phyloP scores from a whole-genome alignment of 345 rosid species.

The Salix brachista region DNA sequence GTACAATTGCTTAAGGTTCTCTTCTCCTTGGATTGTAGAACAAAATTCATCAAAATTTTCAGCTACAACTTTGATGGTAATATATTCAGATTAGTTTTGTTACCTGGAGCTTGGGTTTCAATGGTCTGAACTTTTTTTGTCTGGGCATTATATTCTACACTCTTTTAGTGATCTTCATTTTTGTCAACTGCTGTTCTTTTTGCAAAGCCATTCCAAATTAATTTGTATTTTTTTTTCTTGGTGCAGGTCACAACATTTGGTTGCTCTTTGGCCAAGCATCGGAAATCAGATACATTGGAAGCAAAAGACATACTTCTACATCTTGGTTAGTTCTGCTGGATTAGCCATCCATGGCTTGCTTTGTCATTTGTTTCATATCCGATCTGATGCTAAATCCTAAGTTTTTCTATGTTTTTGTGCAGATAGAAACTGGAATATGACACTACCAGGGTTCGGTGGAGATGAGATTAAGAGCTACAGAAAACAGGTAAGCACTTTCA shows the following conservation, averaged over 20 bases:
- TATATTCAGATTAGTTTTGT: too few relatives aligned
- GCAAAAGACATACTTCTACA: conserved; percentile 94
- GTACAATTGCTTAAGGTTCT: too few relatives aligned
- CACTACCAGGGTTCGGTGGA: conserved; percentile 81
- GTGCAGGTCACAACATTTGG: conserved; percentile 87
- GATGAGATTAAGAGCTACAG: conserved; percentile 86
- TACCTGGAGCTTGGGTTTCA: too few relatives aligned
- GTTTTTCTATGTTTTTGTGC: conserved; percentile 21
- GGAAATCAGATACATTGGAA: conserved; percentile 87
- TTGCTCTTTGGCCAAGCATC: conserved; percentile 93
- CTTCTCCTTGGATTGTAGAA: too few relatives aligned
- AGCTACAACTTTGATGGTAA: too few relatives aligned
- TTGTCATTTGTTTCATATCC: not conserved
- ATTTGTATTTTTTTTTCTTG: not conserved
- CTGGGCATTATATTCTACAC: not conserved
- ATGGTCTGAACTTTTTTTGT: too few relatives aligned
- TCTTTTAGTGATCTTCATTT: not conserved
- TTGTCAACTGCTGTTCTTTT: not conserved
- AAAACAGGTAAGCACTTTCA: conserved; percentile 55
- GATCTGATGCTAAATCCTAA: conserved; percentile 6
- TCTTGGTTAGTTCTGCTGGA: conserved; percentile 62
- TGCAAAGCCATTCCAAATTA: not conserved
- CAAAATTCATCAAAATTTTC: too few relatives aligned
- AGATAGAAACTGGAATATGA: conserved; percentile 92
- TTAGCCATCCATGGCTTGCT: conserved; percentile 1